A percentile compares a stretch with the other conserved stretches of the same genome.
These are phyloP conservation scores for Monosporascus cannonballus DNA, from an alignment of 2,329 filamentous ascomycete genomes.

Conservation along the genomic window DNA sequence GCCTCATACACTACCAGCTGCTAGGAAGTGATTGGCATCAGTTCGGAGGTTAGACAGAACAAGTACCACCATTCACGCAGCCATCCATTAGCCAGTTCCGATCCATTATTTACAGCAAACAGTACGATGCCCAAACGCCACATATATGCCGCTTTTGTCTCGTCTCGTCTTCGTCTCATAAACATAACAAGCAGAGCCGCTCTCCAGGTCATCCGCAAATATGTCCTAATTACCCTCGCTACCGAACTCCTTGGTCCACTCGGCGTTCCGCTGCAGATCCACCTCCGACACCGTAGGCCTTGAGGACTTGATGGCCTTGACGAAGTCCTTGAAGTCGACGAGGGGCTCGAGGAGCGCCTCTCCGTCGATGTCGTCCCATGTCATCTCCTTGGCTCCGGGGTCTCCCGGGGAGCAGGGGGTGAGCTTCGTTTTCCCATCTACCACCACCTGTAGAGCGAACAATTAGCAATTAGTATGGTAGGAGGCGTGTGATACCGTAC, in stretches of 20 bases:
- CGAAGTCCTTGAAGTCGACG: constrained; percentile 84
- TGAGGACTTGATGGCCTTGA: constrained; percentile 82
- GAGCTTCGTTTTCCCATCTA: constrained; percentile 60
- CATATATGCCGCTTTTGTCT: too few species aligned
- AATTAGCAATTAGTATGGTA: background rate
- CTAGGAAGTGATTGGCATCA: too few species aligned
- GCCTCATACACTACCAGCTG: too few species aligned
- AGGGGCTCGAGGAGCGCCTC: constrained; percentile 82
- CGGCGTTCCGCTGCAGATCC: constrained; percentile 75
- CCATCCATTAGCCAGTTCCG: too few species aligned
- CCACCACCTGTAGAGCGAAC: constrained; percentile 50
- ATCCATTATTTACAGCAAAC: too few species aligned
- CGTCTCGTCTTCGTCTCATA: too few species aligned
- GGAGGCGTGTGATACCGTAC: constrained; percentile 38
- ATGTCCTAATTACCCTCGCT: constrained; percentile 62
- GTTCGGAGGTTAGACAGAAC: too few species aligned
- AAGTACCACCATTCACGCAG: too few species aligned
- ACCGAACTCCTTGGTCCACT: constrained; percentile 96
- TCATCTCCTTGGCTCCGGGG: constrained; percentile 81
- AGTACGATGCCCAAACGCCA: too few species aligned
- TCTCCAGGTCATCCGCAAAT: too few species aligned
- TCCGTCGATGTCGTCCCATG: constrained; percentile 79
- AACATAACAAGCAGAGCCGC: too few species aligned
- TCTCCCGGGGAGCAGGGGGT: constrained; percentile 96
- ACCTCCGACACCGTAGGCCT: constrained; percentile 85